phyloP scores from a whole-genome alignment of 768 basidiomycete species.

The Pleurotus eryngii region DNA sequence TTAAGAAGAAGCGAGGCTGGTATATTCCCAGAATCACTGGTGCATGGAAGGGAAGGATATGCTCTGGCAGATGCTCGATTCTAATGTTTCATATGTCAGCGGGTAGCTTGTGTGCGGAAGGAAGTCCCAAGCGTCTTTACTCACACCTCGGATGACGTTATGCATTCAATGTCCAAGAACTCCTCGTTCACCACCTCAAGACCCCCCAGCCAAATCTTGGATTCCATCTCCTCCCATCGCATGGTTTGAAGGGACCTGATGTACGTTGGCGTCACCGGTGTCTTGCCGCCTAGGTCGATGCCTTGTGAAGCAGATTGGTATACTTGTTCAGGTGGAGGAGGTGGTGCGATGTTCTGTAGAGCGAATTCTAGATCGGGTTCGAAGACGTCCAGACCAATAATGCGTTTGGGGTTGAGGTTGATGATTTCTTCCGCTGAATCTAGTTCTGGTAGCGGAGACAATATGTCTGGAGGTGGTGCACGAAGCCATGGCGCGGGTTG shows the following conservation, averaged over 20 bases:
- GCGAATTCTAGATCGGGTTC: conserved; percentile 53
- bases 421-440: conserved; percentile 38
- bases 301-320: neutral
- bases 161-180: conserved; percentile 65
- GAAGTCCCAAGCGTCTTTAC: conserved; percentile 18
- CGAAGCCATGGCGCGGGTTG: conserved; percentile 73
- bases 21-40: conserved; percentile 76
- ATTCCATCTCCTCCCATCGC: conserved; percentile 69
- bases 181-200: conserved; percentile 63
- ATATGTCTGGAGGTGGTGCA: conserved; percentile 34
- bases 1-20: conserved; percentile 64
- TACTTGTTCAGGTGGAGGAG: conserved; percentile 10
- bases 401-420: conserved; percentile 53
- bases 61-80: conserved; percentile 72
- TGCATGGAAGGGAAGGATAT: conserved; percentile 58
- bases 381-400: conserved; percentile 72
- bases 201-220: conserved; percentile 73
- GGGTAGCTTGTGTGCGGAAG: too few species aligned
- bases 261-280: conserved; percentile 23
- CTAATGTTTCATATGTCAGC: conserved; percentile 31
- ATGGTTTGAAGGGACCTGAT: conserved; percentile 19
- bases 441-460: conserved; percentile 22
- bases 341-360: conserved; percentile 42
- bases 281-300: neutral
- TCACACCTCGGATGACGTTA: conserved; percentile 81